A percentile compares a stretch with the other conserved stretches of the same genome.
Evolutionary conservation across 1,284 basidiomycete species (phyloP).

Genomic region (Cryptococcus sp.): DNA sequence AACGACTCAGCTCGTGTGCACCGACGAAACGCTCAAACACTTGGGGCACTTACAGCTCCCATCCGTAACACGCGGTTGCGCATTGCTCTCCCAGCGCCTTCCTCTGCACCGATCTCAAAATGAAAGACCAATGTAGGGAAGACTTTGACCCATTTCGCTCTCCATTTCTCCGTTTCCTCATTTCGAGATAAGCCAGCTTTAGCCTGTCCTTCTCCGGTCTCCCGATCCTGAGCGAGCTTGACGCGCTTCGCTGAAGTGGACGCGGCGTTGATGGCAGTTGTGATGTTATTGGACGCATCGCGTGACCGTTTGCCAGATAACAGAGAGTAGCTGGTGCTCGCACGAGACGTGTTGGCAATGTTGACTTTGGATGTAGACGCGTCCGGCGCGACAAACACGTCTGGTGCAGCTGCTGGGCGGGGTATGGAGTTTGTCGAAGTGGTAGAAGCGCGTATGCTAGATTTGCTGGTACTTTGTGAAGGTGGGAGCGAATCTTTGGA

Average conservation of each 20-base stretch:
- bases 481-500: not conserved
- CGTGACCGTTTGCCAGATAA: conserved; percentile 11
- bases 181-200: not conserved
- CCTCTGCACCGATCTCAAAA: conserved; percentile 63
- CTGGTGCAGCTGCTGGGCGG: conserved; percentile 13
- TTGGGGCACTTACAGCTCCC: conserved; percentile 68
- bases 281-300: conserved; percentile 2
- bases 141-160: conserved; percentile 76
- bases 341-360: not conserved
- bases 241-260: conserved; percentile 10
- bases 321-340: not conserved
- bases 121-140: conserved; percentile 85
- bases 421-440: conserved; percentile 3
- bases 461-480: not conserved
- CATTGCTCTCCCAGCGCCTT: conserved; percentile 58
- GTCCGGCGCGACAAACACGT: conserved; percentile 15
- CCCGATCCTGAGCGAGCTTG: conserved; percentile 4
- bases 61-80: conserved; percentile 64
- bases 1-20: not conserved
- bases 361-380: not conserved
- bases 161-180: conserved; percentile 68
- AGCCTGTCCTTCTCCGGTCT: conserved; percentile 1
- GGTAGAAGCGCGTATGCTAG: not conserved
- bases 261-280: not conserved
- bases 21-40: not conserved